These are phyloP conservation scores for Rosellinia necatrix DNA, from an alignment of 2,329 filamentous ascomycete genomes.

Conservation along the genomic window DNA sequence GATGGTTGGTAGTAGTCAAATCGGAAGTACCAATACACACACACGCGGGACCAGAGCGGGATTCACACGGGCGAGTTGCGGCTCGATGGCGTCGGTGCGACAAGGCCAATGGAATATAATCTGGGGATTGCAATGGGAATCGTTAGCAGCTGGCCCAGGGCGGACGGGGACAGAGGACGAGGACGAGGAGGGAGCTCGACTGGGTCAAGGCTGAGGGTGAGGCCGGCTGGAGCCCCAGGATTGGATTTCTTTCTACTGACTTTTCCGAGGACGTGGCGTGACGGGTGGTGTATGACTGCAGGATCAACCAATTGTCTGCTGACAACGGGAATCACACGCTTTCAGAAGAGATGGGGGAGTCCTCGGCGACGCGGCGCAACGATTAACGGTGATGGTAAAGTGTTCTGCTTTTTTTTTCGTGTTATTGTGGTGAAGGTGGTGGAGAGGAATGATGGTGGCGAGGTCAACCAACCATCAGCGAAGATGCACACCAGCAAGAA, in stretches of 20 bases:
- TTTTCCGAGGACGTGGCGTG: slow-evolving; percentile 33
- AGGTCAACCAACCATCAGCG: slow-evolving; percentile 14
- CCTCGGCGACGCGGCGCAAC: slow-evolving; percentile 26
- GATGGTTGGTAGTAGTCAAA: slow-evolving; percentile 32
- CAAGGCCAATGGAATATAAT: slow-evolving; percentile 11
- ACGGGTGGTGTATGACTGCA: slow-evolving; percentile 26
- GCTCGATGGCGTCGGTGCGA: slow-evolving; percentile 7
- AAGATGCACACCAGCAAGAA: slow-evolving; percentile 25
- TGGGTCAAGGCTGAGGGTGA: not conserved
- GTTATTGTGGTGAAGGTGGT: slow-evolving; percentile 25
- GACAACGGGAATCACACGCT: slow-evolving; percentile 36
- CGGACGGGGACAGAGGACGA: not conserved
- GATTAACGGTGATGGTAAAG: slow-evolving; percentile 21
- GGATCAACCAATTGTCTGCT: slow-evolving; percentile 38
- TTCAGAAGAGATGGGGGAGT: slow-evolving; percentile 23
- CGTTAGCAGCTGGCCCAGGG: not conserved
- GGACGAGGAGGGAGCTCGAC: not conserved
- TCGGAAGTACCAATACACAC: slow-evolving; percentile 35
- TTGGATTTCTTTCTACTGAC: slow-evolving; percentile 16
- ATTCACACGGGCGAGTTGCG: slow-evolving; percentile 22
- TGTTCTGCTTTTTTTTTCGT: slow-evolving; percentile 19
- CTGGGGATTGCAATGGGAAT: not conserved
- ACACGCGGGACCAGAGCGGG: slow-evolving; percentile 5
- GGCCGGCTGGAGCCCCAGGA: not conserved
- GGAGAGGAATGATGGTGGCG: slow-evolving; percentile 28